phyloP scores from a whole-genome alignment of 2,329 filamentous ascomycete genomes.

The Tolypocladium tundrense region DNA sequence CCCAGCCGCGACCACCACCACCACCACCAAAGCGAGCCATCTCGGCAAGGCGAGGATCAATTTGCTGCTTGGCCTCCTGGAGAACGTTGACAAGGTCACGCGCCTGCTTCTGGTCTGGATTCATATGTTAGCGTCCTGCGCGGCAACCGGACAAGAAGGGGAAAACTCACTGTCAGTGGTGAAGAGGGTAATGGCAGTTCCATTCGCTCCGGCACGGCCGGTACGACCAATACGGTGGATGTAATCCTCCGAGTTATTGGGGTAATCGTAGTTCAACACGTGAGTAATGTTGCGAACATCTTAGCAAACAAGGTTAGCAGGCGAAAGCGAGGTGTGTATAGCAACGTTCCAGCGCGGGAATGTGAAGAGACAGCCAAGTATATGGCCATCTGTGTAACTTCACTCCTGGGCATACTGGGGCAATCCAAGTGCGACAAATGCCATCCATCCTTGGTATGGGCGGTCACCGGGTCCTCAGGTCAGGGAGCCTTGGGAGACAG shows the following conservation, averaged over 20 bases:
- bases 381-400: slow-evolving; percentile 40
- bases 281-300: slow-evolving; percentile 99
- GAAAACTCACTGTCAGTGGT: slow-evolving; percentile 92
- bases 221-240: slow-evolving; percentile 96
- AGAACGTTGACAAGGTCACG: slow-evolving; percentile 92
- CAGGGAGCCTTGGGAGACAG: slow-evolving; percentile 48
- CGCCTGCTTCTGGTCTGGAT: slow-evolving; percentile 77
- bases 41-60: slow-evolving; percentile 89
- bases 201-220: slow-evolving; percentile 85
- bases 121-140: not conserved
- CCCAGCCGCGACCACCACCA: slow-evolving; percentile 62
- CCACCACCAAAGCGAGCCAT: slow-evolving; percentile 90
- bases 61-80: slow-evolving; percentile 93
- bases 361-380: slow-evolving; percentile 34
- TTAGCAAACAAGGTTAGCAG: slow-evolving; percentile 68
- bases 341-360: slow-evolving; percentile 52
- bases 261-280: slow-evolving; percentile 99
- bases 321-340: slow-evolving; percentile 41
- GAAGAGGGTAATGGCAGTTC: slow-evolving; percentile 97
- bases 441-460: slow-evolving; percentile 38
- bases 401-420: slow-evolving; percentile 47
- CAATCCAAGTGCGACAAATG: slow-evolving; percentile 49
- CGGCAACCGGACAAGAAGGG: not conserved
- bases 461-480: slow-evolving; percentile 47
- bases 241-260: slow-evolving; percentile 98